These are phyloP conservation scores for Pelargonium cotyledonis DNA, from an alignment of 441 rosid genomes.

Conservation along the genomic window DNA sequence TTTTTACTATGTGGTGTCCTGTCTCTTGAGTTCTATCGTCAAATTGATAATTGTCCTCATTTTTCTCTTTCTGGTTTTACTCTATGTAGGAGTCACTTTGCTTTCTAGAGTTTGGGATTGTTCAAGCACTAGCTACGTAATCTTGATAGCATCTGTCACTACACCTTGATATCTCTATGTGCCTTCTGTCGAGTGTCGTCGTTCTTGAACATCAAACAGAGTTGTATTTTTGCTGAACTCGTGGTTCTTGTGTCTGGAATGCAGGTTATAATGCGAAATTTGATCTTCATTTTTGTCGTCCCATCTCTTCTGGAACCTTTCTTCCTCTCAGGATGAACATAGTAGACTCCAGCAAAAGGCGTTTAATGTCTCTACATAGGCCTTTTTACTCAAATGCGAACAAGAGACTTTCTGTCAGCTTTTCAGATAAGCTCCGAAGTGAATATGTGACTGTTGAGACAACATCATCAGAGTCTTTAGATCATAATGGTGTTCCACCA, in stretches of 20 bases:
- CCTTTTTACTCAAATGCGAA: conserved; percentile 21
- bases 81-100: background rate
- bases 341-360: conserved; percentile 21
- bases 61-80: background rate
- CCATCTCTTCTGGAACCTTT: conserved; percentile 18
- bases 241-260: conserved; percentile 13
- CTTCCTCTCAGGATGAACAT: conserved; percentile 25
- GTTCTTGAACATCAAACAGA: background rate
- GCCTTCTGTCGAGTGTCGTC: background rate
- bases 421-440: conserved; percentile 40
- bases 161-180: background rate
- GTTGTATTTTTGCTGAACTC: conserved; percentile 12
- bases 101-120: background rate
- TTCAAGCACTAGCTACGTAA: background rate
- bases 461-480: conserved; percentile 26
- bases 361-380: conserved; percentile 22
- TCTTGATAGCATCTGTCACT: background rate
- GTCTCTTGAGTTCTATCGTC: background rate
- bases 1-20: too few relatives aligned
- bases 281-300: conserved; percentile 18
- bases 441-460: conserved; percentile 35
- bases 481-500: conserved; percentile 32
- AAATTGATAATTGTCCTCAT: background rate
- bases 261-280: conserved; percentile 29
- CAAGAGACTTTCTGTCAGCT: conserved; percentile 29